Conservation (phyloP, 805 yeast species). For the Candida bentonensis region DNA sequence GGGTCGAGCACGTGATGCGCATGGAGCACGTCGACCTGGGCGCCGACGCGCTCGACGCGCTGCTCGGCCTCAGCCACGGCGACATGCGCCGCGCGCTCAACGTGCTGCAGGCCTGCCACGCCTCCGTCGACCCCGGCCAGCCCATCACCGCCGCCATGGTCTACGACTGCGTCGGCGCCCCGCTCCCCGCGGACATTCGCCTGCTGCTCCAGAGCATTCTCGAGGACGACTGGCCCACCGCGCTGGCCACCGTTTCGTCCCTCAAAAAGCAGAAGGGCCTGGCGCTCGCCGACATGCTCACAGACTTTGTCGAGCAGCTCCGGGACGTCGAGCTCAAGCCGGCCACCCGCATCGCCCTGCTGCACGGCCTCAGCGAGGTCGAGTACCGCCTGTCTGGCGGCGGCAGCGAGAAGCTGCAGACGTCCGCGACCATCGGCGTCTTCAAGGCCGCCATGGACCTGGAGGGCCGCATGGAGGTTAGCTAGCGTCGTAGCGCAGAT, state of each 20-base stretch:
- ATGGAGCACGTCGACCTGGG: conserved; percentile 49
- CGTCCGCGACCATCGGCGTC: conserved; percentile 80
- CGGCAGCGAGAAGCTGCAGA: conserved; percentile 80
- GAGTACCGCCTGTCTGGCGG: conserved; percentile 89
- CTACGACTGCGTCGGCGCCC: conserved; percentile 92
- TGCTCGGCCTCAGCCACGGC: conserved; percentile 68
- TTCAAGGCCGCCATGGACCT: conserved; percentile 53
- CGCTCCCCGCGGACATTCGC: conserved; percentile 76
- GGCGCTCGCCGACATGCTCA: conserved; percentile 75
- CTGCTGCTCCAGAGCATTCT: conserved; percentile 61
- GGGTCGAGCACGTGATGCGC: conserved; percentile 55
- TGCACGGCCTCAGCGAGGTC: conserved; percentile 66
- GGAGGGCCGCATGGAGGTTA: conserved; percentile 16
- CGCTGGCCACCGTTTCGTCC: conserved; percentile 49
- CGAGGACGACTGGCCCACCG: conserved; percentile 78
- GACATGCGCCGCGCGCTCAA: conserved; percentile 94
- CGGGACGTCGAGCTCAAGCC: conserved; percentile 53
- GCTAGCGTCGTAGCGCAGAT: too few relatives aligned
- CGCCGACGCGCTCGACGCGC: conserved; percentile 46
- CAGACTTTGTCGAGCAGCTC: conserved; percentile 60
- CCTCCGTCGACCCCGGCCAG: conserved; percentile 43
- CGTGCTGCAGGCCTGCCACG: conserved; percentile 86
- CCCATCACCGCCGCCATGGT: conserved; percentile 62
- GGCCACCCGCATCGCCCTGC: conserved; percentile 45
- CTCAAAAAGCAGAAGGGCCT: conserved; percentile 65